phyloP scores from a whole-genome alignment of 352 stramenopile species.

The Phytophthora uliginosa region DNA sequence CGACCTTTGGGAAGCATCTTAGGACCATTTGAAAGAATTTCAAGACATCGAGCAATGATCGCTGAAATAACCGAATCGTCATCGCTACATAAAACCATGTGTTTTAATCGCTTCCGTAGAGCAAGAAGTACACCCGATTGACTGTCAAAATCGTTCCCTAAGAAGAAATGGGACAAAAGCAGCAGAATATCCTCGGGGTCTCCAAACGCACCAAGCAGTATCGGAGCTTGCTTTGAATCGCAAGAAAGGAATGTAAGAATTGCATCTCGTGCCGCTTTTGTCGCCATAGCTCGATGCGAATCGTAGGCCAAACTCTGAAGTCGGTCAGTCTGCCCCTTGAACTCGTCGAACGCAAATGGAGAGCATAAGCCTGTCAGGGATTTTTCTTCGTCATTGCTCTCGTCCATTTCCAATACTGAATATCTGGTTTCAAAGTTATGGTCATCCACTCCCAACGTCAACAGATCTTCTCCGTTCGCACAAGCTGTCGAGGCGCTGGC shows the following conservation, averaged over 20 bases:
- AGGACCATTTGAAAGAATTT: constrained; percentile 35
- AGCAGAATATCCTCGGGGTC: constrained; percentile 49
- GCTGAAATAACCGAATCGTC: constrained; percentile 30
- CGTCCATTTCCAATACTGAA: constrained; percentile 64
- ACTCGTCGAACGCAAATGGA: constrained; percentile 67
- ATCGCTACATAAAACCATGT: constrained; percentile 26
- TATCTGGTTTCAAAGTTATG: constrained; percentile 36
- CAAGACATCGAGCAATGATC: constrained; percentile 47
- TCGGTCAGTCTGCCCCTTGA: constrained; percentile 70
- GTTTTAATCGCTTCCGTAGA: constrained; percentile 34
- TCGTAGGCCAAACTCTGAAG: constrained; percentile 77
- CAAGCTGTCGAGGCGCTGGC: constrained; percentile 21
- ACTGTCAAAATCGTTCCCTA: constrained; percentile 33
- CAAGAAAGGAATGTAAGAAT: constrained; percentile 51
- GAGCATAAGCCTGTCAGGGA: constrained; percentile 66
- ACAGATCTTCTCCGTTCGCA: constrained; percentile 59
- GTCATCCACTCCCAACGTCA: constrained; percentile 76
- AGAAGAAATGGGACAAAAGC: constrained; percentile 57
- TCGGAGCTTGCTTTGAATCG: constrained; percentile 10
- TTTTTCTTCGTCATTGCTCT: constrained; percentile 69
- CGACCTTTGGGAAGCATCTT: constrained; percentile 49
- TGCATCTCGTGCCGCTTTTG: constrained; percentile 60
- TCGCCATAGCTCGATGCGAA: constrained; percentile 64
- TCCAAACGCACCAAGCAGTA: constrained; percentile 47
- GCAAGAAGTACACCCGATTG: constrained; percentile 27